phyloP scores from a whole-genome alignment of 306 rosid species.

The Gastrolobium bilobum region DNA sequence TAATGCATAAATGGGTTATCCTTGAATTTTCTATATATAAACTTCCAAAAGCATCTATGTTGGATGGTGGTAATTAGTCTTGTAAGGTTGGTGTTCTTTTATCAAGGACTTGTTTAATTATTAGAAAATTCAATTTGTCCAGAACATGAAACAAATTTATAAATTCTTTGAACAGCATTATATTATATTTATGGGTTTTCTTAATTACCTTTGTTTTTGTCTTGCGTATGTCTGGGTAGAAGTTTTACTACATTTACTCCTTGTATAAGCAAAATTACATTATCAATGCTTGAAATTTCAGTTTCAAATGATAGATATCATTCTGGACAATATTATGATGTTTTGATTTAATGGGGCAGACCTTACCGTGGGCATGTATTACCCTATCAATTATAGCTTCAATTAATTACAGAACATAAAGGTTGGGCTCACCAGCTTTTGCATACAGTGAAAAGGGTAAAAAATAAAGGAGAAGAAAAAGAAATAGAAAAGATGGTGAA shows the following conservation, averaged over 20 bases:
- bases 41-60: not conserved
- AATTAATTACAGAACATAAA: slow-evolving; percentile 20
- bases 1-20: not conserved
- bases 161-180: not conserved
- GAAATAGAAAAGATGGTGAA: not conserved
- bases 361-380: slow-evolving; percentile 8
- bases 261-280: not conserved
- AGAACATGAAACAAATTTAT: not conserved
- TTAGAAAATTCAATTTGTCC: not conserved
- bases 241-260: slow-evolving; percentile 4
- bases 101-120: slow-evolving; percentile 18
- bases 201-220: not conserved
- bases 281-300: slow-evolving; percentile 26
- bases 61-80: not conserved
- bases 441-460: not conserved
- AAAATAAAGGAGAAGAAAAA: not conserved
- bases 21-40: not conserved
- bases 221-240: not conserved
- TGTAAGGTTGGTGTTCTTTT: not conserved
- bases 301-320: not conserved
- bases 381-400: slow-evolving; percentile 22
- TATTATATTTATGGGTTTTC: not conserved
- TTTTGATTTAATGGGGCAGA: slow-evolving; percentile 3
- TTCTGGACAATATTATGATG: slow-evolving; percentile 5
- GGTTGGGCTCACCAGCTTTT: slow-evolving; percentile 21